Evolutionary conservation across 495 filamentous ascomycete genomes (phyloP), one percentile per base, ranked within the genome.

Genomic region (Lichina pygmaea): DNA sequence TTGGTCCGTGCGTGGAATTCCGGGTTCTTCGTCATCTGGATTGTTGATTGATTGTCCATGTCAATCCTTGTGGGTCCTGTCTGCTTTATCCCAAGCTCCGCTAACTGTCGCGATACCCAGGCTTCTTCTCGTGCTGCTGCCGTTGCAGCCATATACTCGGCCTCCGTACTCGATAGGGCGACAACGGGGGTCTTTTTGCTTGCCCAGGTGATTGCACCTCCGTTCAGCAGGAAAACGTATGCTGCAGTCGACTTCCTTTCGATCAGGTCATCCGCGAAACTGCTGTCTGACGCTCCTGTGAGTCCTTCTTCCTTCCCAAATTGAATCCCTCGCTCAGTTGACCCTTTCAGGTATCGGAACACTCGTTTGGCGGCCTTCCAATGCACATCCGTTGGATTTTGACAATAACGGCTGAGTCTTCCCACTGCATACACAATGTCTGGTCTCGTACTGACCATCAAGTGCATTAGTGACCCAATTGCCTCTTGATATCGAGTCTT

Each of bases 1-100:
- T 56, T 54, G 0, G 44, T 52, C 3, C 43, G 34, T 6, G 45
- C 44, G 38, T 55, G 54, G 16, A 43, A 40, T 2, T 51, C 44
- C 9, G 49, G 36, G 12, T 56, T 54, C 8, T 46, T 33, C 2
- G 48, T 36, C 8, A 56, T 30, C 12, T 41, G 46, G 13, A 55
- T 49, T 6, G 51, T 24, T 10, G 47, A 41, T 17, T 47, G 43
- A 34, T 53, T 55, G 24, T 53, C 51, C 4, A 33, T 41, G 33
- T 49, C 43, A 0, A 56, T 13, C 0, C 37, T 15, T 33, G 44
- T 31, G 6, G 43, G 9, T 3, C 9, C 31, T 3, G 31, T 32
- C 15, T 42, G 11, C 30, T 43, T 33, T 30, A 31, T 37, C 11
- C 44, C 36, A 12, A 48, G n/a, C 12, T 44, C 32, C 17, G 40